These are phyloP conservation scores for Coemansia sp. DNA, from an alignment of 192 early-diverging fungal genomes.

Conservation along the genomic window DNA sequence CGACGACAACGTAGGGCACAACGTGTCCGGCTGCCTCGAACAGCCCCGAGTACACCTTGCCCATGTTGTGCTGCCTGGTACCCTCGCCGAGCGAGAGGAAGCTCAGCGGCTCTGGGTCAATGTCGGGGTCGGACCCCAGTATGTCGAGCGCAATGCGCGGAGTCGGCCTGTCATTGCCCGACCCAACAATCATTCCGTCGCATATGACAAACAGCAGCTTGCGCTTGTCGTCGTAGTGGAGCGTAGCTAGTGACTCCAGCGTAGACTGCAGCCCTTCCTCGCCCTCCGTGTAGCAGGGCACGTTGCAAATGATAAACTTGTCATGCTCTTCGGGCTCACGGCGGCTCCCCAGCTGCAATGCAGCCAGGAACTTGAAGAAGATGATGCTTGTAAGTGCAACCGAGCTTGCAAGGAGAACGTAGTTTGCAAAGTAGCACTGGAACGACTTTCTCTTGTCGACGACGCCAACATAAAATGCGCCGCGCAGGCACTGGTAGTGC, in stretches of 20 bases:
- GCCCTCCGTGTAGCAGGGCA: slow-evolving; percentile 97
- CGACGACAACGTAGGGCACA: slow-evolving; percentile 93
- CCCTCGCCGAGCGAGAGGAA: slow-evolving; percentile 89
- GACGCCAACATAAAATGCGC: slow-evolving; percentile 79
- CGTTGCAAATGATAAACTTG: slow-evolving; percentile 89
- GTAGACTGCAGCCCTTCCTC: slow-evolving; percentile 89
- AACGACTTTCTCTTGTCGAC: slow-evolving; percentile 81
- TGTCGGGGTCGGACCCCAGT: slow-evolving; percentile 85
- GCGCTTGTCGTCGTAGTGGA: slow-evolving; percentile 96
- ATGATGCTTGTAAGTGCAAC: slow-evolving; percentile 82
- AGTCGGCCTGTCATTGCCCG: slow-evolving; percentile 94
- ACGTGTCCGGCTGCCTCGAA: slow-evolving; percentile 88
- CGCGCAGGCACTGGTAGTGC: slow-evolving; percentile 75
- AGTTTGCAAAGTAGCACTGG: slow-evolving; percentile 78
- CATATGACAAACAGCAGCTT: slow-evolving; percentile 94
- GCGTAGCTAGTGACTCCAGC: slow-evolving; percentile 83
- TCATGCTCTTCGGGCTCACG: slow-evolving; percentile 82
- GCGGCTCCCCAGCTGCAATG: slow-evolving; percentile 76
- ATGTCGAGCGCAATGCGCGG: slow-evolving; percentile 96
- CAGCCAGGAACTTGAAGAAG: slow-evolving; percentile 91
- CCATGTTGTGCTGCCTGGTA: slow-evolving; percentile 89
- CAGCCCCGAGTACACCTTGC: slow-evolving; percentile 94
- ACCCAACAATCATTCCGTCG: slow-evolving; percentile 95
- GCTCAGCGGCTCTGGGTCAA: slow-evolving; percentile 79
- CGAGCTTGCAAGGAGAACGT: slow-evolving; percentile 78